These are phyloP conservation scores for Paecilomyces fulvus DNA, from an alignment of 2,329 filamentous ascomycete genomes.

Conservation along the genomic window DNA sequence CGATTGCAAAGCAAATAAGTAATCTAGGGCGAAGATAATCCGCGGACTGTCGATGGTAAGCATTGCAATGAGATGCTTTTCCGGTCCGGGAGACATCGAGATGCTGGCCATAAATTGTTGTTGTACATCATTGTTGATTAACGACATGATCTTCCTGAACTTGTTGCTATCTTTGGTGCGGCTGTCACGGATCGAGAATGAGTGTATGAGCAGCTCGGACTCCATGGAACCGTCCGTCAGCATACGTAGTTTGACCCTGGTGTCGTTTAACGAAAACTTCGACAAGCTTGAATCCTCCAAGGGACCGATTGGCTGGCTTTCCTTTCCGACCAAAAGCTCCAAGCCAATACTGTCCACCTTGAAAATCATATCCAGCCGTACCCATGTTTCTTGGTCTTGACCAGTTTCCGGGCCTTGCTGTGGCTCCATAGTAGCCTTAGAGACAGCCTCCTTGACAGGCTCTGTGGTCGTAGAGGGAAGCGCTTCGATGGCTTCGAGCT, in stretches of 20 bases:
- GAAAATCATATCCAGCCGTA: conserved; percentile 87
- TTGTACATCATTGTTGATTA: conserved; percentile 81
- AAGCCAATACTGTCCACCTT: conserved; percentile 78
- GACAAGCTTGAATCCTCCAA: conserved; percentile 75
- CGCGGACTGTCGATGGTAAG: conserved; percentile 90
- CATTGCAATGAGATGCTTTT: conserved; percentile 78
- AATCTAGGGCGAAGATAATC: conserved; percentile 91
- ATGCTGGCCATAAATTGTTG: conserved; percentile 98
- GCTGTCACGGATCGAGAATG: conserved; percentile 90
- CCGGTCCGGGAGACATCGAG: conserved; percentile 77
- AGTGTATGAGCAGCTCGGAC: conserved; percentile 84
- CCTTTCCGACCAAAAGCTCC: conserved; percentile 71
- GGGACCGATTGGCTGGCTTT: conserved; percentile 69
- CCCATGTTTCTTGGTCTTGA: conserved; percentile 66
- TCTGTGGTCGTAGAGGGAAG: conserved; percentile 51
- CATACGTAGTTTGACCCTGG: conserved; percentile 84
- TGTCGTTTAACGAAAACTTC: conserved; percentile 89
- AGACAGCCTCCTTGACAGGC: conserved; percentile 41
- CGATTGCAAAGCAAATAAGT: conserved; percentile 79
- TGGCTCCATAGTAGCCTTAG: conserved; percentile 43
- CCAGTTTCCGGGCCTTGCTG: conserved; percentile 63
- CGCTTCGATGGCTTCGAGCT: conserved; percentile 66
- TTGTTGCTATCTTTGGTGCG: conserved; percentile 86
- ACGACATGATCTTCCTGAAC: conserved; percentile 95
- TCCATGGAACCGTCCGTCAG: conserved; percentile 86